A percentile compares a stretch with the other conserved stretches of the same genome.
phyloP scores from a whole-genome alignment of 495 filamentous ascomycete species.

The Lasiosphaeria miniovina region DNA sequence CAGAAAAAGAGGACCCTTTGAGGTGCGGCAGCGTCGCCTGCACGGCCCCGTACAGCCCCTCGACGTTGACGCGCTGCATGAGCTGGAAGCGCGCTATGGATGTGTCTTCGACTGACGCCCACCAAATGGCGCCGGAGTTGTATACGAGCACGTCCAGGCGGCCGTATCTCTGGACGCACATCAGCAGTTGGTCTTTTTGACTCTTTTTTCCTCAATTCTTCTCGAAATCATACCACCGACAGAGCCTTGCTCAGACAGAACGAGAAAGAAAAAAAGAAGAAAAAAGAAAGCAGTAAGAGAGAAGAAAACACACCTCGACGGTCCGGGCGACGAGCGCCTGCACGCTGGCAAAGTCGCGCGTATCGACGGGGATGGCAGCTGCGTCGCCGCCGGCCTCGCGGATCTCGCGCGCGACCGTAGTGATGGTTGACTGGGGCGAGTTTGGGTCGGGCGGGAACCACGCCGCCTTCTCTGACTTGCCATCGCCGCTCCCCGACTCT shows the following conservation, averaged over 20 bases:
- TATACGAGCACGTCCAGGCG: slow-evolving; percentile 73
- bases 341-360: slow-evolving; percentile 61
- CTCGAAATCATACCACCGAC: neutral
- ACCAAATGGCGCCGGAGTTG: slow-evolving; percentile 87
- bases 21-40: slow-evolving; percentile 63
- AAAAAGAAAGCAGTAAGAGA: neutral
- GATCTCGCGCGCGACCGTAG: slow-evolving; percentile 79
- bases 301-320: slow-evolving; percentile 40
- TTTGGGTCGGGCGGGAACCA: slow-evolving; percentile 85
- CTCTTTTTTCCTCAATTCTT: neutral
- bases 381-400: slow-evolving; percentile 61
- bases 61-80: slow-evolving; percentile 78
- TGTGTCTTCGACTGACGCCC: slow-evolving; percentile 70
- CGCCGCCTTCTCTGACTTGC: slow-evolving; percentile 26
- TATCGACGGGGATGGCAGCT: slow-evolving; percentile 67
- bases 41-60: slow-evolving; percentile 68
- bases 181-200: too few species aligned
- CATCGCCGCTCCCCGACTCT: neutral
- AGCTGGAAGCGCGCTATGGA: slow-evolving; percentile 76
- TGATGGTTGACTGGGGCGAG: slow-evolving; percentile 73
- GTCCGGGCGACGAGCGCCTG: slow-evolving; percentile 59
- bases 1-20: slow-evolving; percentile 30
- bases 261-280: too few species aligned
- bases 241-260: too few species aligned
- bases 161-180: slow-evolving; percentile 36